Conservation (phyloP, 2,329 filamentous ascomycete genomes). For the Sarocladiaceae sp. region DNA sequence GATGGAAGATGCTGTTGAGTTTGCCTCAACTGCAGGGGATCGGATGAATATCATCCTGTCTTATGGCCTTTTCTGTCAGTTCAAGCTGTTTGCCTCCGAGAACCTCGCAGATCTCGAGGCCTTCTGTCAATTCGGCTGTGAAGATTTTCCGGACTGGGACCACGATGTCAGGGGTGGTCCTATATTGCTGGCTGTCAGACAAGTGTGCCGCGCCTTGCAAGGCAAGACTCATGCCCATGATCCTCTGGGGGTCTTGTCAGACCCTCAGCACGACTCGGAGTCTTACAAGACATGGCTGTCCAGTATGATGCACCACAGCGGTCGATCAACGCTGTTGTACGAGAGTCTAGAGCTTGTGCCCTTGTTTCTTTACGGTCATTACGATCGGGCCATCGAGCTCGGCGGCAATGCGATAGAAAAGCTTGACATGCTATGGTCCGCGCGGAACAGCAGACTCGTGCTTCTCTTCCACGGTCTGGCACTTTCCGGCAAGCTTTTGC, state of each 20-base stretch:
- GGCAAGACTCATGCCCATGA: slow-evolving; percentile 61
- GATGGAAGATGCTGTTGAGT: slow-evolving; percentile 63
- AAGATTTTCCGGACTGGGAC: slow-evolving; percentile 71
- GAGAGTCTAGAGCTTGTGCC: slow-evolving; percentile 61
- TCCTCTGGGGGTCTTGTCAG: slow-evolving; percentile 57
- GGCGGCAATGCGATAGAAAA: slow-evolving; percentile 46
- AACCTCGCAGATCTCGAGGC: slow-evolving; percentile 66
- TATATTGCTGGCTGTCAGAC: slow-evolving; percentile 61
- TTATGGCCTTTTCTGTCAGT: slow-evolving; percentile 61
- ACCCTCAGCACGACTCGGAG: slow-evolving; percentile 59
- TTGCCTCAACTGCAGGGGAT: slow-evolving; percentile 63
- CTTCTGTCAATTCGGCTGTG: slow-evolving; percentile 66
- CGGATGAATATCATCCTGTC: slow-evolving; percentile 68
- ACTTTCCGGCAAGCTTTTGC: slow-evolving; percentile 47
- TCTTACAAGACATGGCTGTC: slow-evolving; percentile 57
- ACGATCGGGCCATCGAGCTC: slow-evolving; percentile 53
- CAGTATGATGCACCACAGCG: slow-evolving; percentile 51
- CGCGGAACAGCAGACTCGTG: slow-evolving; percentile 52
- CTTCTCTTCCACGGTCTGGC: slow-evolving; percentile 59
- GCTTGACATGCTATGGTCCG: slow-evolving; percentile 52
- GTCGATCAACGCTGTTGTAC: slow-evolving; percentile 64
- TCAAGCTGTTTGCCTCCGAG: slow-evolving; percentile 66
- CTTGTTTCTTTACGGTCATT: slow-evolving; percentile 60
- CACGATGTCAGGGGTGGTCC: slow-evolving; percentile 68
- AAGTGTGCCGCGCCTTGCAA: slow-evolving; percentile 65